These are phyloP conservation scores for Herpotrichia juniperi DNA, from an alignment of 2,329 filamentous ascomycete species.

Conservation along the genomic window DNA sequence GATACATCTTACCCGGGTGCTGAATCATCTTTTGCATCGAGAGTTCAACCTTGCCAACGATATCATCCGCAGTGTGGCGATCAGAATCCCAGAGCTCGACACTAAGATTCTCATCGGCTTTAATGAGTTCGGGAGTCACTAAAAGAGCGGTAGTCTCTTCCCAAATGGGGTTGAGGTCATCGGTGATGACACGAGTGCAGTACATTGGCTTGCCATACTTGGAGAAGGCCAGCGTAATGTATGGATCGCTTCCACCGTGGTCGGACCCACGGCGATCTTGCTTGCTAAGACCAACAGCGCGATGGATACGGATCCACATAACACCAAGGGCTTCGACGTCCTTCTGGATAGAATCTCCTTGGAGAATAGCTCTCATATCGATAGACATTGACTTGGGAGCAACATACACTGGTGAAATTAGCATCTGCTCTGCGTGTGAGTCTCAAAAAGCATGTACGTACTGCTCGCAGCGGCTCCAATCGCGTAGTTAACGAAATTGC, in stretches of 20 bases:
- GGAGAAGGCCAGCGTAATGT: conserved; percentile 92
- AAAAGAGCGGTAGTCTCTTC: conserved; percentile 85
- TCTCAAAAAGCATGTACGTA: conserved; percentile 20
- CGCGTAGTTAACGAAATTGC: conserved; percentile 95
- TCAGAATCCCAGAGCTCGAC: conserved; percentile 98
- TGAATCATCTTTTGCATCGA: conserved; percentile 95
- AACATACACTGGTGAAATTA: conserved; percentile 71
- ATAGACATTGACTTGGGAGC: conserved; percentile 93
- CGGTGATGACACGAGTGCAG: conserved; percentile 93
- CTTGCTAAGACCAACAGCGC: conserved; percentile 85
- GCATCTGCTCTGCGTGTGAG: background rate
- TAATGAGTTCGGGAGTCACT: conserved; percentile 88
- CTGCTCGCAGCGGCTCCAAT: conserved; percentile 79
- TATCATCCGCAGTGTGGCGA: conserved; percentile 87
- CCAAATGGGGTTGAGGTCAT: conserved; percentile 91
- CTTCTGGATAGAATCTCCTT: conserved; percentile 91
- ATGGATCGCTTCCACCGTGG: conserved; percentile 90
- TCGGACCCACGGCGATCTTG: conserved; percentile 83
- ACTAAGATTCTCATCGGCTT: conserved; percentile 89
- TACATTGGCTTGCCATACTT: conserved; percentile 99
- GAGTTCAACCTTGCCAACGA: conserved; percentile 92
- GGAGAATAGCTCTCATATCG: conserved; percentile 87
- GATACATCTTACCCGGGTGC: conserved; percentile 91
- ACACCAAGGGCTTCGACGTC: conserved; percentile 85
- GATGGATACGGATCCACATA: conserved; percentile 91